phyloP scores from a whole-genome alignment of 140 eudicot species.

The Oenanthe javanica region DNA sequence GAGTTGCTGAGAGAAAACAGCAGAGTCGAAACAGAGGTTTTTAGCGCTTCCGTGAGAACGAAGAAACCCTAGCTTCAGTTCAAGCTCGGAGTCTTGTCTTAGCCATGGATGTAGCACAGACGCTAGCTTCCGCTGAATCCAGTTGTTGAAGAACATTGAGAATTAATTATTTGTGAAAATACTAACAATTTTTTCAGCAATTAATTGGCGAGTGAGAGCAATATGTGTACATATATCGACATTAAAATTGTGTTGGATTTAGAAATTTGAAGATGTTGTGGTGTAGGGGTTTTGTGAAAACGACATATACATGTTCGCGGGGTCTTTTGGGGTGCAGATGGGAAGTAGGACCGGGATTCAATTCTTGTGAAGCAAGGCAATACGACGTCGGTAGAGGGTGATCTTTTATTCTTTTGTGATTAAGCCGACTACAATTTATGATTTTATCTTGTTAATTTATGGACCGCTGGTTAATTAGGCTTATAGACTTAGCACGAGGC shows the following conservation, averaged over 20 bases:
- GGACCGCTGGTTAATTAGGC: too few relatives aligned
- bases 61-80: slow-evolving; percentile 67
- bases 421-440: not conserved
- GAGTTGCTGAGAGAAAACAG: slow-evolving; percentile 47
- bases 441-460: not conserved
- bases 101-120: slow-evolving; percentile 78
- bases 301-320: slow-evolving; percentile 1
- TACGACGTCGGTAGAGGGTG: not conserved
- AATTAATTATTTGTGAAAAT: not conserved
- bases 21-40: slow-evolving; percentile 43
- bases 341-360: slow-evolving; percentile 2
- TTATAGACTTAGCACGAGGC: too few relatives aligned
- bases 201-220: not conserved
- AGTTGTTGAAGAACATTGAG: slow-evolving; percentile 43
- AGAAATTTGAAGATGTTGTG: not conserved
- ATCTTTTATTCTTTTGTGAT: not conserved
- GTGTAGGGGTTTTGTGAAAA: not conserved
- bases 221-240: not conserved
- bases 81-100: slow-evolving; percentile 44
- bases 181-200: not conserved
- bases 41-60: slow-evolving; percentile 38
- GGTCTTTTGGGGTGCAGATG: not conserved
- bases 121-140: slow-evolving; percentile 42
- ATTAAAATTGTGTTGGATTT: not conserved
- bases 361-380: not conserved